phyloP scores from a whole-genome alignment of 176 grass and related monocot species.

The Zea luxurians region DNA sequence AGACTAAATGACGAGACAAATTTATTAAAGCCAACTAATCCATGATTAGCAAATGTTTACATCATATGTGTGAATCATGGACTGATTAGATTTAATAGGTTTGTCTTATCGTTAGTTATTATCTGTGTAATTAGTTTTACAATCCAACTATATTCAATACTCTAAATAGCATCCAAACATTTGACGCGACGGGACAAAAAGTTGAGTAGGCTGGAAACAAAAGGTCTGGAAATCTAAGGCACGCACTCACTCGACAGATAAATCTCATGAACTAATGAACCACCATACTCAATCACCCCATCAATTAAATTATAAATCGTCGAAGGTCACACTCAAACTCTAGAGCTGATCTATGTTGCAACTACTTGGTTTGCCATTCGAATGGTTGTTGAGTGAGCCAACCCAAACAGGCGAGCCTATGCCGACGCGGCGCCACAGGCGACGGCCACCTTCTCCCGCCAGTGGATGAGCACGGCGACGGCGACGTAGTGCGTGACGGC shows the following conservation, averaged over 20 bases:
- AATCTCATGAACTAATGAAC: background rate
- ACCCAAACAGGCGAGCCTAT: background rate
- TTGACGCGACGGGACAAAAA: too few relatives aligned
- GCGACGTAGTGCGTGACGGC: conserved; percentile 75
- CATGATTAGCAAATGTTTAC: too few relatives aligned
- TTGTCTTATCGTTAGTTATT: too few relatives aligned
- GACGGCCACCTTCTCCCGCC: conserved; percentile 56
- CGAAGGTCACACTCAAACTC: conserved; percentile 4
- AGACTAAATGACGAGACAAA: too few relatives aligned
- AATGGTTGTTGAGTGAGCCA: conserved; percentile 27
- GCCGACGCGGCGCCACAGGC: conserved; percentile 29
- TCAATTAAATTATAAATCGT: background rate
- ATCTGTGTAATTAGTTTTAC: too few relatives aligned
- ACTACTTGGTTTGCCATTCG: background rate
- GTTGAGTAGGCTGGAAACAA: too few relatives aligned
- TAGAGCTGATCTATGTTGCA: conserved; percentile 9
- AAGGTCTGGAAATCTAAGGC: background rate
- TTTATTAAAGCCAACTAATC: too few relatives aligned
- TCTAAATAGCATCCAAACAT: too few relatives aligned
- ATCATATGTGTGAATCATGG: too few relatives aligned
- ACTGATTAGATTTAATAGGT: too few relatives aligned
- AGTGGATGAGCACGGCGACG: conserved; percentile 58
- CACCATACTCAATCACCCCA: conserved; percentile 6
- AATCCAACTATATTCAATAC: too few relatives aligned
- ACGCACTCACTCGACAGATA: background rate